A percentile compares a stretch with the other conserved stretches of the same genome.
These are phyloP conservation scores for Cladosporium oxysporum DNA, from an alignment of 2,329 filamentous ascomycete genomes.

Conservation along the genomic window DNA sequence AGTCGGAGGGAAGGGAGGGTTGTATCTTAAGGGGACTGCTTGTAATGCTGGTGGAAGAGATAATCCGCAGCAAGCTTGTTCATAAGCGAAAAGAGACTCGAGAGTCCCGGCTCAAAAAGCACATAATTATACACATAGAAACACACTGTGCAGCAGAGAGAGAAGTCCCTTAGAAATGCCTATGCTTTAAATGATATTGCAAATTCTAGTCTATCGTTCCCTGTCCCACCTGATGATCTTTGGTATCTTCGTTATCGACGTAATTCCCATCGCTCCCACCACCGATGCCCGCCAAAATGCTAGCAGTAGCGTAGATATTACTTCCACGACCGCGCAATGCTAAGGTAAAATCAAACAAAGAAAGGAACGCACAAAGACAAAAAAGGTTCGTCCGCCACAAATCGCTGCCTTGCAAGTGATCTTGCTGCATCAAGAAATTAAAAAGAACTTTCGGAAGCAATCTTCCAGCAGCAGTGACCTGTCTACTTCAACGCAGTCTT, in stretches of 20 bases:
- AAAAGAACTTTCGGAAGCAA: neutral
- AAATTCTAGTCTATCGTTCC: neutral
- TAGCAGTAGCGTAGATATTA: neutral
- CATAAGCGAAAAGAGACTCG: neutral
- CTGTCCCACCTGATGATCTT: neutral
- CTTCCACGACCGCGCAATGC: neutral
- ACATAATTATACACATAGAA: neutral
- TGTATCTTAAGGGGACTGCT: neutral
- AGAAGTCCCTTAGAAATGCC: neutral
- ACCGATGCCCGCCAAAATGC: neutral
- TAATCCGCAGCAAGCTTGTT: neutral
- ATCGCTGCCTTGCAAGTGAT: neutral
- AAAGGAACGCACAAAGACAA: neutral
- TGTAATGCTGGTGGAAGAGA: neutral
- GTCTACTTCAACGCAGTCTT: slow-evolving; percentile 59
- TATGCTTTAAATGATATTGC: neutral
- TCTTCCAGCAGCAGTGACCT: neutral
- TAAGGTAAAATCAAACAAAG: neutral
- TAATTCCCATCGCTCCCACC: neutral
- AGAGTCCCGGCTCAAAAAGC: neutral
- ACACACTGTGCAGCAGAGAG: neutral
- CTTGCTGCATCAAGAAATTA: neutral
- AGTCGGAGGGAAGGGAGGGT: neutral
- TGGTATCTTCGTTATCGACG: neutral
- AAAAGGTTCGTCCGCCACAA: neutral